Base-by-base conservation (phyloP, 1,139 yeast genomes). In the Yamadazyma taylorii region DNA sequence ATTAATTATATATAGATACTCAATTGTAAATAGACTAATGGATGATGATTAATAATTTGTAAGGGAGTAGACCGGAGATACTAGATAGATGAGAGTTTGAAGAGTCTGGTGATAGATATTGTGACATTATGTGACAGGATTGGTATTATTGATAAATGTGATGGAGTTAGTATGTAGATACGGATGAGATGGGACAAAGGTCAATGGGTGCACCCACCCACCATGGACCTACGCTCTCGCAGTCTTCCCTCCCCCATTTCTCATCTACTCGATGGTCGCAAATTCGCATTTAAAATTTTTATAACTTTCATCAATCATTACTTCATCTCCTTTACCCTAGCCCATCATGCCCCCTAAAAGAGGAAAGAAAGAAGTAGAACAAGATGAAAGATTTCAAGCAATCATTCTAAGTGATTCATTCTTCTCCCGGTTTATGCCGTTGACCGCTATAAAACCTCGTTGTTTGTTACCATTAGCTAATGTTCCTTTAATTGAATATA, bases 371-470 rank as follows among this genome's bases (percentile, higher is more conserved):
- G 85, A 78, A 41, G 58, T 74, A 17, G 78, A 75, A 24, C 81
- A 79, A 49, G 90, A 81, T 58, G 87, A 83, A 45, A 73, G 88
- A 47, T 74, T 90, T 42, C 97, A 90, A 63, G 98, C 98, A 6
- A 83, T 92, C 43, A 96, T 92, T 22, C 75, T 92, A 52, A 86
- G 96, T 13, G 99, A 92, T 61, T 86, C 97, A 16, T 92, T 87
- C 54, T 87, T 89, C 61, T 83, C 94, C 3, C 71, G 96, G 50
- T 92, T 92, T 62, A 81, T 85, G 86, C 98, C 99, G 5, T 69
- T 94, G 49, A 85, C 97, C 0, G 73, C 87, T 5, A 81, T 79
- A 24, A 78, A 71, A 45, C 98, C 99, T 27, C 73, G 97, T 57
- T 92, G 98, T 63, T 69, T 92, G 33, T 67, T 92, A 46, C 97